These are phyloP conservation scores for Suillus tomentosus DNA, from an alignment of 768 basidiomycete genomes.

Conservation along the genomic window DNA sequence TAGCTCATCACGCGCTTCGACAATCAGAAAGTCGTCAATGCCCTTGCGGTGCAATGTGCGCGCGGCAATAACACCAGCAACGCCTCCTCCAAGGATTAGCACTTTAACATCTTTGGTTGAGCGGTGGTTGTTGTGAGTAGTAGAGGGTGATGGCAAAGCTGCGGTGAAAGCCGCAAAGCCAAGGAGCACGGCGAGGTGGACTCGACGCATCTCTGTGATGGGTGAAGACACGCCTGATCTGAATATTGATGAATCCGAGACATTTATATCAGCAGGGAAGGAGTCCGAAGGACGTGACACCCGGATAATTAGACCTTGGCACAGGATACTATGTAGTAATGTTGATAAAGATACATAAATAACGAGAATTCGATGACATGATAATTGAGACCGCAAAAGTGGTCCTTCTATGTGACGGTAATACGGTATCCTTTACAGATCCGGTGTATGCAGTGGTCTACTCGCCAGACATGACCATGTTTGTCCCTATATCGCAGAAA, in stretches of 20 bases:
- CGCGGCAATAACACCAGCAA: conserved; percentile 67
- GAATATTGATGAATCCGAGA: background rate
- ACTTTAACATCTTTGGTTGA: conserved; percentile 35
- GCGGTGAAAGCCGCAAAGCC: background rate
- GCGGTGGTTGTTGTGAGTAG: background rate
- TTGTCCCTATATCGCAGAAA: too few species aligned
- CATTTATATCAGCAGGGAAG: background rate
- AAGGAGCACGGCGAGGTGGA: background rate
- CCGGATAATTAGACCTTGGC: background rate
- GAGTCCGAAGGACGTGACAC: background rate
- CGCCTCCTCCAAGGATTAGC: conserved; percentile 67
- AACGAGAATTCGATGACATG: background rate
- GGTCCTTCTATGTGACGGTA: too few species aligned
- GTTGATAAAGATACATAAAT: too few species aligned
- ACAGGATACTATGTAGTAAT: too few species aligned
- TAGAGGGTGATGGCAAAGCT: background rate
- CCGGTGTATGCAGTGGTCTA: too few species aligned
- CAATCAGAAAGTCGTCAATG: conserved; percentile 57
- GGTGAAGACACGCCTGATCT: background rate
- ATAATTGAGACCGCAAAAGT: too few species aligned
- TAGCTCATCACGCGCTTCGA: conserved; percentile 59
- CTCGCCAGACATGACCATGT: too few species aligned
- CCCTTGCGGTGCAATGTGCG: conserved; percentile 55
- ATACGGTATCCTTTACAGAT: too few species aligned
- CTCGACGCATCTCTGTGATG: background rate